Evolutionary conservation across 2,329 filamentous ascomycete genomes (phyloP).

Genomic region (Colletotrichum scovillei): DNA sequence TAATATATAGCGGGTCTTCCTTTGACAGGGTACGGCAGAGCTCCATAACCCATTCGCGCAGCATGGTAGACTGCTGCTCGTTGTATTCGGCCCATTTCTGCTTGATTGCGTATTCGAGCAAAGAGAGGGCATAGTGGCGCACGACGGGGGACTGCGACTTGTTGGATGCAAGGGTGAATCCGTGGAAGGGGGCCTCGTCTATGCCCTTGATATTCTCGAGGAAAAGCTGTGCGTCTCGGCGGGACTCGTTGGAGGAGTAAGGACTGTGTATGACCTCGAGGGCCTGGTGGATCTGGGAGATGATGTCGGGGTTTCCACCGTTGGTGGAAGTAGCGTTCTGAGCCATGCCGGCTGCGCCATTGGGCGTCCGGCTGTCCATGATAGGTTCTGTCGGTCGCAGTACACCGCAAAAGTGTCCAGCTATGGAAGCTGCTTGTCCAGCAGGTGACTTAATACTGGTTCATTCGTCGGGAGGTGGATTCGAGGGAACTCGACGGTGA

Average conservation of each 20-base stretch:
- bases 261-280: constrained; percentile 89
- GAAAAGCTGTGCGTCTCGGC: constrained; percentile 84
- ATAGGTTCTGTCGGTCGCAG: constrained; percentile 27
- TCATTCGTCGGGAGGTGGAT: constrained; percentile 21
- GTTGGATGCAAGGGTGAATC: constrained; percentile 84
- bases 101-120: constrained; percentile 90
- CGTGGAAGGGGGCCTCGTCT: constrained; percentile 83
- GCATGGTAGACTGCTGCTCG: constrained; percentile 71
- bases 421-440: constrained; percentile 26
- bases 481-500: neutral
- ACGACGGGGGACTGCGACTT: constrained; percentile 81
- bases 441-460: constrained; percentile 18
- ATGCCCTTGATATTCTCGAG: constrained; percentile 87
- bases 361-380: constrained; percentile 48
- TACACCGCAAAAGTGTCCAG: constrained; percentile 10
- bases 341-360: constrained; percentile 43
- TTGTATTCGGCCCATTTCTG: constrained; percentile 85
- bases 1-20: constrained; percentile 82
- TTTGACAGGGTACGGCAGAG: constrained; percentile 78
- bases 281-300: constrained; percentile 82
- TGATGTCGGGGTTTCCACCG: constrained; percentile 55
- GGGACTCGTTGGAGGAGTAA: constrained; percentile 81
- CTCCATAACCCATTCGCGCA: constrained; percentile 82
- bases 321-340: constrained; percentile 44
- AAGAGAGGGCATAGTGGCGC: constrained; percentile 91